A percentile compares a stretch with the other conserved stretches of the same genome.
phyloP scores from a whole-genome alignment of 2,329 filamentous ascomycete genomes.

The Nakataea oryzae region DNA sequence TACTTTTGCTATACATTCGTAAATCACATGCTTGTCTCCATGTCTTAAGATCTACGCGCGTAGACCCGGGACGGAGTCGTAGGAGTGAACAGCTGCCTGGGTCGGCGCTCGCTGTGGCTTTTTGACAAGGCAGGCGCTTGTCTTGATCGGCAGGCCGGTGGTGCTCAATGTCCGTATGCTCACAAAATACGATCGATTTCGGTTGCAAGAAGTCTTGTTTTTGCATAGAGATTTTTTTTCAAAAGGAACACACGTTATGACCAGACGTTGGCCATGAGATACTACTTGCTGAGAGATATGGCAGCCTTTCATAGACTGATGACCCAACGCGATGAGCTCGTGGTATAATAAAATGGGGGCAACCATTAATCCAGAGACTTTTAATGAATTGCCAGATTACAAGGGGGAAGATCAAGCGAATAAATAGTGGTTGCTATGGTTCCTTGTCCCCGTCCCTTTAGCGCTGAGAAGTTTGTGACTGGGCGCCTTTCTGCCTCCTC shows the following conservation, averaged over 20 bases:
- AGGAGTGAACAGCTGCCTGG: not conserved
- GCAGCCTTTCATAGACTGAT: no score
- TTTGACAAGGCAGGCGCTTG: not conserved
- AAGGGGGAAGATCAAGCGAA: not conserved
- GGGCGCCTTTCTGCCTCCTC: not conserved
- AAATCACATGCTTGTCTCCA: not conserved
- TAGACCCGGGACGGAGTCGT: not conserved
- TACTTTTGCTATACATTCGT: constrained; percentile 1
- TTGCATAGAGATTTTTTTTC: no score
- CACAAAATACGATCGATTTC: no score
- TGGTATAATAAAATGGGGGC: no score
- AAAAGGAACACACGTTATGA: no score
- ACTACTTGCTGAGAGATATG: no score
- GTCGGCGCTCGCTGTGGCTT: not conserved
- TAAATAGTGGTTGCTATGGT: not conserved
- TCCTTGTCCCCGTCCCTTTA: not conserved
- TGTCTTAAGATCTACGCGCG: not conserved
- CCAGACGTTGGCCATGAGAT: no score
- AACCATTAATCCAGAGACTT: no score
- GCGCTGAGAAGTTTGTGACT: not conserved
- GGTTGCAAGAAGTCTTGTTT: no score
- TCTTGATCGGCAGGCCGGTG: not conserved
- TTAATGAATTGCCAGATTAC: not conserved
- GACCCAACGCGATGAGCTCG: no score
- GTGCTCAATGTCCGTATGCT: no score